These are phyloP conservation scores for Aspergillus sparsus DNA, from an alignment of 495 filamentous ascomycete genomes.

Conservation along the genomic window DNA sequence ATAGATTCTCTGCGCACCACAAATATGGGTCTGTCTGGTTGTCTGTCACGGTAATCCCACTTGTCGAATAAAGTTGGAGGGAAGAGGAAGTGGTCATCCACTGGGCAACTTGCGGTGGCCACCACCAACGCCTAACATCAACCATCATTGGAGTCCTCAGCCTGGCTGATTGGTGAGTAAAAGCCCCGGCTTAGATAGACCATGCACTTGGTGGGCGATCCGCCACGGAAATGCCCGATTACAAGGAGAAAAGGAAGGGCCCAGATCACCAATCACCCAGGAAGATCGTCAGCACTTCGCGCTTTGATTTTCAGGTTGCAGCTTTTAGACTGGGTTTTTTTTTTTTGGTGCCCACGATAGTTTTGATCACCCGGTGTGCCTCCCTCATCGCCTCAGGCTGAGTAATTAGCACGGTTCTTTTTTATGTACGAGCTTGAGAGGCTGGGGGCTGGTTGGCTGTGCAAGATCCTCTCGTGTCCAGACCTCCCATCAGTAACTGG, in stretches of 20 bases:
- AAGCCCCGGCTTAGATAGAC: slow-evolving; percentile 31
- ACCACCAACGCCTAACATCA: slow-evolving; percentile 32
- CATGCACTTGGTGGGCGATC: slow-evolving; percentile 37
- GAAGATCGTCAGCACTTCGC: slow-evolving; percentile 16
- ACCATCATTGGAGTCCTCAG: slow-evolving; percentile 10
- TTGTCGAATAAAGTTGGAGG: slow-evolving; percentile 18
- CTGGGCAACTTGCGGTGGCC: slow-evolving; percentile 18
- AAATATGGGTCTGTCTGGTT: slow-evolving; percentile 2
- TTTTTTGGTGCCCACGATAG: not conserved
- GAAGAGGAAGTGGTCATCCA: not conserved
- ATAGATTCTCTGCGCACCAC: not conserved
- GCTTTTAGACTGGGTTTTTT: slow-evolving; percentile 9
- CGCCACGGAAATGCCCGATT: slow-evolving; percentile 44
- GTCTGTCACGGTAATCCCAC: slow-evolving; percentile 19
- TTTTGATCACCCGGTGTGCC: slow-evolving; percentile 3
- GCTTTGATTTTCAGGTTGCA: slow-evolving; percentile 23
- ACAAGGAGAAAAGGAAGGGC: slow-evolving; percentile 18
- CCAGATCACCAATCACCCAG: slow-evolving; percentile 20
- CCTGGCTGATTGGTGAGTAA: slow-evolving; percentile 37
- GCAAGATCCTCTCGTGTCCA: slow-evolving; percentile 5
- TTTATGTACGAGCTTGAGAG: not conserved
- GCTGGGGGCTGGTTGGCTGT: slow-evolving; percentile 15
- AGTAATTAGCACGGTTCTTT: slow-evolving; percentile 4
- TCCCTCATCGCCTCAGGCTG: slow-evolving; percentile 16
- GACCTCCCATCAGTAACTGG: not conserved